Conservation (phyloP, 495 filamentous ascomycete genomes). For the Pseudoneurospora amorphoporcata region DNA sequence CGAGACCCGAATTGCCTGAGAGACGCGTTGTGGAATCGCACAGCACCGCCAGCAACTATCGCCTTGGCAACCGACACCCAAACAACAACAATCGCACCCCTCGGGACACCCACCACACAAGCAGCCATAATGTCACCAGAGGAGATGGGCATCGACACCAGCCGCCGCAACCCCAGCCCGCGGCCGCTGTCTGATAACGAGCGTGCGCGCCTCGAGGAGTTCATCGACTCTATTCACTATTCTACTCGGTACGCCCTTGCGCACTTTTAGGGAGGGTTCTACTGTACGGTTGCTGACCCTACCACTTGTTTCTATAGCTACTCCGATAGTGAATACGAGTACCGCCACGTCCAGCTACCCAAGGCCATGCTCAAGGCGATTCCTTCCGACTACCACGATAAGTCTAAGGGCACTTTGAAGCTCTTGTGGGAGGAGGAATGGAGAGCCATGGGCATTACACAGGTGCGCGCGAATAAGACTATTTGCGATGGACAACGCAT, state of each 20-base stretch:
- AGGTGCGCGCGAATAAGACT: constrained; percentile 43
- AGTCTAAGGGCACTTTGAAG: constrained; percentile 83
- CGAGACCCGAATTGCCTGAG: background rate
- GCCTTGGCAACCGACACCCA: background rate
- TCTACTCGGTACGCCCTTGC: constrained; percentile 62
- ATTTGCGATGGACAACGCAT: background rate
- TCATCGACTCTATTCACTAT: constrained; percentile 86
- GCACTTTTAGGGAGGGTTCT: background rate
- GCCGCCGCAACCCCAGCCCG: constrained; percentile 73
- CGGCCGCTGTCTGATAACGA: constrained; percentile 72
- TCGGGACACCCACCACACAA: background rate
- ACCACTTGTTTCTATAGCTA: constrained; percentile 45
- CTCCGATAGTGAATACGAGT: constrained; percentile 80
- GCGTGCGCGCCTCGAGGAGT: constrained; percentile 76
- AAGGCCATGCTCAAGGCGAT: constrained; percentile 98
- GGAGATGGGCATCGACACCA: constrained; percentile 61
- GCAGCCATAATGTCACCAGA: constrained; percentile 6
- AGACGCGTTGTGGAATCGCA: background rate
- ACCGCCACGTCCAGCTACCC: constrained; percentile 92
- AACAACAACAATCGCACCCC: background rate
- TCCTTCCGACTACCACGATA: constrained; percentile 90
- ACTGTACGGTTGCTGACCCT: constrained; percentile 3
- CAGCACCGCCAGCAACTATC: background rate
- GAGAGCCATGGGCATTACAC: constrained; percentile 91
- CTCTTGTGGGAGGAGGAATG: constrained; percentile 97